Conservation (phyloP, 2,329 filamentous ascomycete species). For the Ambrosiella xylebori region DNA sequence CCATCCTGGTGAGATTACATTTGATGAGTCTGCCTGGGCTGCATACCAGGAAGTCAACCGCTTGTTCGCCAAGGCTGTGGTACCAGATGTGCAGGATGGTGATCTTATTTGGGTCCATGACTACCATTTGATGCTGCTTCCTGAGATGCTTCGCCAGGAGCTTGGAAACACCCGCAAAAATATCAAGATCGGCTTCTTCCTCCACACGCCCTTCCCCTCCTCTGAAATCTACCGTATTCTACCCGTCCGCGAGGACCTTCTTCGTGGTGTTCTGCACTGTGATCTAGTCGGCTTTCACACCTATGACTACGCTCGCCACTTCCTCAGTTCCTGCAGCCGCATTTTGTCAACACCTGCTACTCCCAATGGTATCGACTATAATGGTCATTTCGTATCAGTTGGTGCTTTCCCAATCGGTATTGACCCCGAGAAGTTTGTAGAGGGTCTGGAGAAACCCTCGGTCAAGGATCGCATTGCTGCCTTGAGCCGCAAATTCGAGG, state of each 20-base stretch:
- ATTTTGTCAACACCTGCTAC: constrained; percentile 71
- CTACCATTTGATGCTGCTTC: constrained; percentile 94
- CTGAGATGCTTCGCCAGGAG: constrained; percentile 85
- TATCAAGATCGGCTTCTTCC: constrained; percentile 94
- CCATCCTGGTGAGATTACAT: constrained; percentile 94
- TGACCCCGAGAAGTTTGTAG: constrained; percentile 88
- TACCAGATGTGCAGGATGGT: constrained; percentile 75
- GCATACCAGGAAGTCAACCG: constrained; percentile 88
- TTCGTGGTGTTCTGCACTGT: constrained; percentile 77
- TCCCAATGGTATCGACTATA: constrained; percentile 82
- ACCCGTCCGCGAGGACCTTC: constrained; percentile 75
- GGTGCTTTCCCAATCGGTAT: constrained; percentile 97
- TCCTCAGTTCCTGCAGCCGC: constrained; percentile 88
- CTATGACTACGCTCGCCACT: constrained; percentile 97
- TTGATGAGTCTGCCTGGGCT: constrained; percentile 86
- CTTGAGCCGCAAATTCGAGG: constrained; percentile 79
- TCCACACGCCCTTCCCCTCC: constrained; percentile 93
- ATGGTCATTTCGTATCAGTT: constrained; percentile 74
- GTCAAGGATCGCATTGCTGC: constrained; percentile 76
- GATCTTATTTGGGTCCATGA: constrained; percentile 98
- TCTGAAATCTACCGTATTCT: constrained; percentile 94
- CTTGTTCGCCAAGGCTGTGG: constrained; percentile 75
- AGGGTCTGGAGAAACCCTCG: constrained; percentile 68
- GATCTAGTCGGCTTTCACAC: constrained; percentile 97
- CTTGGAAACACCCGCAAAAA: constrained; percentile 69